Evolutionary conservation across 2,329 filamentous ascomycete species (phyloP), one percentile per base, ranked within the genome.

Genomic region (Neopestalotiopsis rosae): DNA sequence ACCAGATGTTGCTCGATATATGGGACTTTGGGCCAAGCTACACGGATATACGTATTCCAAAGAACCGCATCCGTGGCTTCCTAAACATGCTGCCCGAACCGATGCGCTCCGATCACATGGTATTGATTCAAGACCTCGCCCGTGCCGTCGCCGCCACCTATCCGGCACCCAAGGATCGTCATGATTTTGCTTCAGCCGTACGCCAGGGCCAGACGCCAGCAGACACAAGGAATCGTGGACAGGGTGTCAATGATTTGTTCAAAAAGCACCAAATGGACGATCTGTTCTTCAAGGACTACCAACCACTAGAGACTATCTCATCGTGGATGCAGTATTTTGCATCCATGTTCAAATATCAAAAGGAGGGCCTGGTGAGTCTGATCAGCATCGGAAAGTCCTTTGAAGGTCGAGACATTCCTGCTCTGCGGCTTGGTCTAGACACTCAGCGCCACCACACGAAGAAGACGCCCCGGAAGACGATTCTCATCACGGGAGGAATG

Each of bases 241-340:
- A 59, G 56, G 65, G 56, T 28, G 52, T 67, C 52, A 61, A 91
- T 69, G 94, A 94, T 76, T 85, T 97, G 52, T 98, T 98, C 83
- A 62, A 52, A 20, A 78, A 12, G 61, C 72, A 69, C 42, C 79
- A 81, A 68, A 76, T 82, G n/a, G 88, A 91, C 69, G 94, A 94
- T 76, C 85, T 97, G 52, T 98, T 98, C 83, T 98, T 99, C 82
- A 88, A 90, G 65, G 90, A 98, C 76, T 99, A 98, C 79, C 96
- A 98, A 76, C 94, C 95, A 1, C 85, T 97, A 28, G 90, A 92
- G 3, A 94, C 87, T 58, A 92, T 97, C 68, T 83, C 88, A n/a
- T 93, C 92, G 45, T 99, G 96, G 96, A 95, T 98, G 91, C 90
- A 90, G 63, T 87, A 98, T 52, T 87, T 98, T 73, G 89, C 94